These are phyloP conservation scores for Peniophora sp. DNA, from an alignment of 1,284 basidiomycete genomes.

Conservation along the genomic window DNA sequence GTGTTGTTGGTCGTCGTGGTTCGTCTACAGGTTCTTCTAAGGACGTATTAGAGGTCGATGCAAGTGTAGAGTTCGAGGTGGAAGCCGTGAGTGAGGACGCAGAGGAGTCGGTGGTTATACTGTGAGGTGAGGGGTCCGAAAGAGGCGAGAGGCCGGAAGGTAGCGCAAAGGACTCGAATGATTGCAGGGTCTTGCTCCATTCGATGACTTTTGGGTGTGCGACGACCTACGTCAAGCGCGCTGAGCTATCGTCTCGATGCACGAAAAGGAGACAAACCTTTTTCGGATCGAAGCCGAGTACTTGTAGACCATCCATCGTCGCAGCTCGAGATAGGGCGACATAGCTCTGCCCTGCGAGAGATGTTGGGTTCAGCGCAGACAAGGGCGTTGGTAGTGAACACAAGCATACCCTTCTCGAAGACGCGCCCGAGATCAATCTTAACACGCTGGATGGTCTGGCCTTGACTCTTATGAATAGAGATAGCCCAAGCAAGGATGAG, in stretches of 20 bases:
- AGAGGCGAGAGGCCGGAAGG: too few relatives aligned
- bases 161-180: not conserved
- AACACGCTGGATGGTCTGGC: constrained; percentile 82
- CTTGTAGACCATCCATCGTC: constrained; percentile 84
- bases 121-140: constrained; percentile 2
- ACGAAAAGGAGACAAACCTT: constrained; percentile 40
- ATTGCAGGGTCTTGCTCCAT: constrained; percentile 59
- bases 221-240: constrained; percentile 38
- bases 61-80: too few relatives aligned
- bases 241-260: not conserved
- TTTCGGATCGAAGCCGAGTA: constrained; percentile 74
- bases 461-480: constrained; percentile 94
- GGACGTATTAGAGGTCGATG: too few relatives aligned
- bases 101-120: not conserved
- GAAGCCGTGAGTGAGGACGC: not conserved
- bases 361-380: not conserved
- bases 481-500: constrained; percentile 89
- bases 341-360: constrained; percentile 73
- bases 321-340: constrained; percentile 96
- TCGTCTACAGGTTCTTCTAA: too few relatives aligned
- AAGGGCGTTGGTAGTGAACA: not conserved
- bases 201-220: constrained; percentile 63
- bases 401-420: constrained; percentile 75
- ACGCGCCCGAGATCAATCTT: constrained; percentile 75
- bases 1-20: too few relatives aligned